Base-by-base conservation (phyloP, 1,139 yeast species). In the Hyphopichia pseudoburtonii region DNA sequence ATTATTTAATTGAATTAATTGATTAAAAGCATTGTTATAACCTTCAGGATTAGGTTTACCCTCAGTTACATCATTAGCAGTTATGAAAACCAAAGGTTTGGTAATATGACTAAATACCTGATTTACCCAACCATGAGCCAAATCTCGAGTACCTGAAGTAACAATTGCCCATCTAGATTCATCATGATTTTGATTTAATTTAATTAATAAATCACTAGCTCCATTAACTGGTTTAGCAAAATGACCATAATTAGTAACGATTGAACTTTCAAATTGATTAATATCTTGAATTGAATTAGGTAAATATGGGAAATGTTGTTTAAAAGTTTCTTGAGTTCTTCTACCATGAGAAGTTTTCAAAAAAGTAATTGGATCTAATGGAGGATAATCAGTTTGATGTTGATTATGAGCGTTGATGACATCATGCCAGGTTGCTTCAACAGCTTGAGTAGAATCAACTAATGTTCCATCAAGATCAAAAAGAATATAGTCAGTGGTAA, bases 381-480 rank as follows among this genome's bases (percentile, higher is more conserved):
- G 36, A 9, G 37, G 37, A 3, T 21, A 24, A 3, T 44, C 45
- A 4, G 41, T 42, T 18, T 34, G 35, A 5, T 39, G 25, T 5
- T 40, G 39, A 38, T 52, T 52, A 39, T 53, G 58, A 5, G 35
- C 27, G 4, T 32, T 35, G 25, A 50, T 39, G 17, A 42, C 42
- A n/a, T 43, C 41, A 15, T 36, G 31, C 58, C 59, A 54, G n/a
- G 48, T 42, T 25, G 47, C 40, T 29, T 50, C 56, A 4, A 53
- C 58, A 2, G 55, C 51, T 1, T 45, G 41, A 2, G 51, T 53
- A 5, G 57, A 54, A 30, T 45, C 40, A n/a, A 53, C 58, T 4
- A 54, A 40, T 3, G 58, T 53, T 2, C 59, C 57, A 36, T 53
- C 58, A 21, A 52, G 44, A 31, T 53, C 60, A 30, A 53, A 54